Conservation (phyloP, 306 rosid genomes). For the Casuarina cunninghamiana region DNA sequence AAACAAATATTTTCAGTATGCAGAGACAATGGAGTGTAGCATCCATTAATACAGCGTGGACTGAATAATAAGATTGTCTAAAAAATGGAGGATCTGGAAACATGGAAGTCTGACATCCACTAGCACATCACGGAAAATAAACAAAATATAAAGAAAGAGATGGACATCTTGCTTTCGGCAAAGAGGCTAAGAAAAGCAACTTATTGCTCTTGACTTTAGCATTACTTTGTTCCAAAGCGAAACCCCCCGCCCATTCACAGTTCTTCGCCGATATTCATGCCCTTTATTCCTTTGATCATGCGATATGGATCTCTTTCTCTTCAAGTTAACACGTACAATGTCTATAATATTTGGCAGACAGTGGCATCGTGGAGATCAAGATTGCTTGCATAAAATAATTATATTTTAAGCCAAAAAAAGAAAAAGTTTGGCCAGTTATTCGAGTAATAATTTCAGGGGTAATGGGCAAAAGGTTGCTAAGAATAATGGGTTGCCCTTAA, state of each 20-base stretch:
- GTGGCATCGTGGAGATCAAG: not conserved
- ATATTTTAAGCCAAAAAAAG: too few species aligned
- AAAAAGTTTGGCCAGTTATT: too few species aligned
- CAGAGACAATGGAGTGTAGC: too few species aligned
- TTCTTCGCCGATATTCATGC: not conserved
- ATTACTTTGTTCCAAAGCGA: slow-evolving; percentile 22
- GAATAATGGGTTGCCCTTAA: too few species aligned
- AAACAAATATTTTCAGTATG: too few species aligned
- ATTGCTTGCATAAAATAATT: too few species aligned
- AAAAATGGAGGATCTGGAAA: too few species aligned
- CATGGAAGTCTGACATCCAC: too few species aligned
- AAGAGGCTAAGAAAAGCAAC: not conserved
- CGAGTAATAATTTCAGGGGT: too few species aligned
- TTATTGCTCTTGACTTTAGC: slow-evolving; percentile 2
- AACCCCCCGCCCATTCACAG: slow-evolving; percentile 9
- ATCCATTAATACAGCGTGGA: too few species aligned
- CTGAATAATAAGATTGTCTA: too few species aligned
- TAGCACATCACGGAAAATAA: not conserved
- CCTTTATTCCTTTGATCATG: not conserved
- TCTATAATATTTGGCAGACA: not conserved
- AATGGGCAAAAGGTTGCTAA: too few species aligned
- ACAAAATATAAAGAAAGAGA: not conserved
- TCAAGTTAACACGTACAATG: not conserved
- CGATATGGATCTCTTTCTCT: not conserved
- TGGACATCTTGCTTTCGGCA: not conserved